Evolutionary conservation across 306 rosid species (phyloP).

Genomic region (Casuarina equisetifolia): DNA sequence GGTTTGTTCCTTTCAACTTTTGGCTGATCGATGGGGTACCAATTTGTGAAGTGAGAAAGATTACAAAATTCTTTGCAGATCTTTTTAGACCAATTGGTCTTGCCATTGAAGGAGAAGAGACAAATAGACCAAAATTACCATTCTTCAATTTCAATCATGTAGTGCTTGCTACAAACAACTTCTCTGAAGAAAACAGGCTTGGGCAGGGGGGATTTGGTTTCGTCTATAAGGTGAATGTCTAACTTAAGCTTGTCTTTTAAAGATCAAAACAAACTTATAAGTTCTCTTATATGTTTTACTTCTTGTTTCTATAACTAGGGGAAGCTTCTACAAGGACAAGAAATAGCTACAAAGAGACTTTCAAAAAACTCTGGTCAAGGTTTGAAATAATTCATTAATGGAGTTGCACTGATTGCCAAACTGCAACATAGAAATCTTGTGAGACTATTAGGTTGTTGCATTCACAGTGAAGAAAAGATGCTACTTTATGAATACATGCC

Average conservation of each 20-base stretch:
- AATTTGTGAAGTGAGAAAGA: conserved; percentile 33
- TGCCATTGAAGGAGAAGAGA: conserved; percentile 47
- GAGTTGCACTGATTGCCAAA: conserved; percentile 72
- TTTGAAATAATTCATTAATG: conserved; percentile 82
- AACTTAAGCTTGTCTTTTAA: conserved; percentile 12
- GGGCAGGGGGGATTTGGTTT: conserved; percentile 92
- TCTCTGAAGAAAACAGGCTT: conserved; percentile 75
- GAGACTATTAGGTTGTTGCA: conserved; percentile 70
- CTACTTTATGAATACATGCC: conserved; percentile 85
- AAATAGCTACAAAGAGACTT: conserved; percentile 81
- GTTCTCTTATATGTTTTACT: not conserved
- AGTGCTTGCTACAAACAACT: conserved; percentile 62
- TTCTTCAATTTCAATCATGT: conserved; percentile 56
- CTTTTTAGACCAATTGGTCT: conserved; percentile 57
- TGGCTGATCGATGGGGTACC: conserved; percentile 39
- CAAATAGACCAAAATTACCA: conserved; percentile 60
- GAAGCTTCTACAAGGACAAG: conserved; percentile 54
- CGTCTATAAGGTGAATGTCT: conserved; percentile 59
- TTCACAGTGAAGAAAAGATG: conserved; percentile 84
- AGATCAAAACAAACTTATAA: not conserved
- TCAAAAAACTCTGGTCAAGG: conserved; percentile 76
- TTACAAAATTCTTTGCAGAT: conserved; percentile 57
- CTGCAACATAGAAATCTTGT: conserved; percentile 87
- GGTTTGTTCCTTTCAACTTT: conserved; percentile 19
- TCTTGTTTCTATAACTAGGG: conserved; percentile 49